These are phyloP conservation scores for Ophiosphaerella korrae DNA, from an alignment of 2,329 filamentous ascomycete genomes.

Conservation along the genomic window DNA sequence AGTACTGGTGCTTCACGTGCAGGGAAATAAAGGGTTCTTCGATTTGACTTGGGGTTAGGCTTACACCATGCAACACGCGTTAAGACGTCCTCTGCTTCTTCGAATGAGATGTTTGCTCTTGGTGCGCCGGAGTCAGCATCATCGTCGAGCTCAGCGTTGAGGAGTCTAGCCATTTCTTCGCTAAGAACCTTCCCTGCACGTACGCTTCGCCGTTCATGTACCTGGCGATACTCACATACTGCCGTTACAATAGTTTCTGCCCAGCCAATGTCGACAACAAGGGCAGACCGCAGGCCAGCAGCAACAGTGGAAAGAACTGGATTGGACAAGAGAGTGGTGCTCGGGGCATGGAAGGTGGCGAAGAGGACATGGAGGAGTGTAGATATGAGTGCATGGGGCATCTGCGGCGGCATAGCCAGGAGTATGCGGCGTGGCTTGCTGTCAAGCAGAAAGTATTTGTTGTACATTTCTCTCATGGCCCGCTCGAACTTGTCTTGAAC, in stretches of 20 bases:
- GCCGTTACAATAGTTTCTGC: constrained; percentile 83
- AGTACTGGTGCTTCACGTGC: constrained; percentile 45
- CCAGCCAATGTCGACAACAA: constrained; percentile 93
- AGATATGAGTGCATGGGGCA: constrained; percentile 79
- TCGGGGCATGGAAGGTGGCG: constrained; percentile 76
- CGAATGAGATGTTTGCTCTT: constrained; percentile 58
- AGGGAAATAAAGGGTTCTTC: constrained; percentile 39
- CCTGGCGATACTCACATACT: constrained; percentile 88
- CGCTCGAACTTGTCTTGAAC: constrained; percentile 88
- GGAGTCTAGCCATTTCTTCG: constrained; percentile 68
- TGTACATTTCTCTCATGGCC: constrained; percentile 78
- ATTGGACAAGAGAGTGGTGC: constrained; percentile 78
- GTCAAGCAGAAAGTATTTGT: constrained; percentile 74
- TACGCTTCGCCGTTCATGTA: constrained; percentile 70
- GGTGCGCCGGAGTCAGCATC: constrained; percentile 30
- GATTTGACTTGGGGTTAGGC: constrained; percentile 33
- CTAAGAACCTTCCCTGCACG: constrained; percentile 76
- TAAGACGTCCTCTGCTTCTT: constrained; percentile 80
- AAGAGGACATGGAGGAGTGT: constrained; percentile 79
- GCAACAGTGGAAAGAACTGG: constrained; percentile 76
- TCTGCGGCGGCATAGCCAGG: constrained; percentile 75
- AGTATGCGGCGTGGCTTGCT: constrained; percentile 75
- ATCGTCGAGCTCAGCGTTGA: constrained; percentile 56
- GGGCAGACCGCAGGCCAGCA: constrained; percentile 81
- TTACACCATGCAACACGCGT: constrained; percentile 79